These are phyloP conservation scores for Paramecium pentaurelia DNA, from an alignment of 73 alveolate genomes.

Conservation along the genomic window DNA sequence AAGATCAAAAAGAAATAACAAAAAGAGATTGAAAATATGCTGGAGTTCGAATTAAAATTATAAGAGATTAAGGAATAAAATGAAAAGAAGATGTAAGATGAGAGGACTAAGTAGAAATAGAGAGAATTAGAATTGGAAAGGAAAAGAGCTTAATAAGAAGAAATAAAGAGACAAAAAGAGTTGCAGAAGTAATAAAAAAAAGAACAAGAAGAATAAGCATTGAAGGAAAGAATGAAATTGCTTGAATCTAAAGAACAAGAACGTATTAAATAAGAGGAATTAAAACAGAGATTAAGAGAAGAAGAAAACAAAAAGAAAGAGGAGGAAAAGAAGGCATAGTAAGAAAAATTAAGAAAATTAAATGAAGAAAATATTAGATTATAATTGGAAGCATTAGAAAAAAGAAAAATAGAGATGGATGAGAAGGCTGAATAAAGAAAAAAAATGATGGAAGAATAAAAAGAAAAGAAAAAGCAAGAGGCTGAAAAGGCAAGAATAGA, in stretches of 20 bases:
- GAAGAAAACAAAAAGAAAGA: conserved; percentile 2
- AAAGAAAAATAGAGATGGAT: conserved; percentile 41
- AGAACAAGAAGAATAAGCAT: conserved; percentile 24
- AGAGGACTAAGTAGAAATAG: not conserved
- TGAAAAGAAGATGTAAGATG: conserved; percentile 23
- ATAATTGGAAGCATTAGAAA: not conserved
- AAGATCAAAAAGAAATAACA: conserved; percentile 1
- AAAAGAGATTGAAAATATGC: conserved; percentile 22
- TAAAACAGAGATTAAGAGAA: conserved; percentile 39
- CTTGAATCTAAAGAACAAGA: conserved; percentile 34
- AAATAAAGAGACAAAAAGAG: conserved; percentile 27
- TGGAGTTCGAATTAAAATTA: conserved; percentile 41
- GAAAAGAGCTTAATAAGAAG: conserved; percentile 46
- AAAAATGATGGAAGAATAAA: not conserved
- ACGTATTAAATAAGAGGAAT: conserved; percentile 3
- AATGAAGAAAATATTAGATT: conserved; percentile 34
- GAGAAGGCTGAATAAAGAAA: conserved; percentile 18
- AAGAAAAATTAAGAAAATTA: not conserved
- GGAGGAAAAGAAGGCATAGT: not conserved
- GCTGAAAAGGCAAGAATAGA: conserved; percentile 10
- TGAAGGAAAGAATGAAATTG: conserved; percentile 4
- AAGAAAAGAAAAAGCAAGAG: not conserved
- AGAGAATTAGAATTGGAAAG: conserved; percentile 53
- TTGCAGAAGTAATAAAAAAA: conserved; percentile 17
- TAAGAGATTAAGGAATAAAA: conserved; percentile 37